These are phyloP conservation scores for Leucocoprinus sp. DNA, from an alignment of 768 basidiomycete genomes.

Conservation along the genomic window DNA sequence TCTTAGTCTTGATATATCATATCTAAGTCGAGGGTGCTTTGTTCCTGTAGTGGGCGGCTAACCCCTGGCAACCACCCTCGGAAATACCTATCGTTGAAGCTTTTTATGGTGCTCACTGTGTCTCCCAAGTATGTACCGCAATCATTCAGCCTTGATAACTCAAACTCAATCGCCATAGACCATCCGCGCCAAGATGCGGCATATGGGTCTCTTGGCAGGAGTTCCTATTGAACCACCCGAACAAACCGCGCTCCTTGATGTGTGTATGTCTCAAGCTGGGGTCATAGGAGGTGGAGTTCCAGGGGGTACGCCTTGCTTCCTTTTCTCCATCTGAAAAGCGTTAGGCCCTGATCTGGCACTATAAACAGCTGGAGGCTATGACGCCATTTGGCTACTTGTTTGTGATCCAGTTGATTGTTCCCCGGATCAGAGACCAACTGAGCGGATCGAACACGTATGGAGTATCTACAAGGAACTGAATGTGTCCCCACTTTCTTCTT, in stretches of 20 bases:
- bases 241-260: slow-evolving; percentile 79
- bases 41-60: slow-evolving; percentile 46
- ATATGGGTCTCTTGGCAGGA: slow-evolving; percentile 68
- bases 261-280: slow-evolving; percentile 69
- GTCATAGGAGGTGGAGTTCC: slow-evolving; percentile 94
- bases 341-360: slow-evolving; percentile 2
- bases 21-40: neutral
- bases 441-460: slow-evolving; percentile 66
- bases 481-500: slow-evolving; percentile 65
- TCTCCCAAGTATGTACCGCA: slow-evolving; percentile 46
- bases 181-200: slow-evolving; percentile 73
- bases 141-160: neutral
- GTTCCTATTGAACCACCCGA: slow-evolving; percentile 88
- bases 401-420: slow-evolving; percentile 46
- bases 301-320: slow-evolving; percentile 57
- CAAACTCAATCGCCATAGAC: slow-evolving; percentile 31
- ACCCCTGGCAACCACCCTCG: slow-evolving; percentile 39
- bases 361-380: slow-evolving; percentile 84
- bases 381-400: slow-evolving; percentile 91
- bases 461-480: slow-evolving; percentile 46
- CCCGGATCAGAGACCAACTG: slow-evolving; percentile 41
- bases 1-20: neutral
- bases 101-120: slow-evolving; percentile 49
- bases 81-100: slow-evolving; percentile 40
- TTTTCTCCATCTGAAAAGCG: neutral